Evolutionary conservation across 495 filamentous ascomycete genomes (phyloP), one percentile per base, ranked within the genome.

Genomic region (Aspergillus biplanus): DNA sequence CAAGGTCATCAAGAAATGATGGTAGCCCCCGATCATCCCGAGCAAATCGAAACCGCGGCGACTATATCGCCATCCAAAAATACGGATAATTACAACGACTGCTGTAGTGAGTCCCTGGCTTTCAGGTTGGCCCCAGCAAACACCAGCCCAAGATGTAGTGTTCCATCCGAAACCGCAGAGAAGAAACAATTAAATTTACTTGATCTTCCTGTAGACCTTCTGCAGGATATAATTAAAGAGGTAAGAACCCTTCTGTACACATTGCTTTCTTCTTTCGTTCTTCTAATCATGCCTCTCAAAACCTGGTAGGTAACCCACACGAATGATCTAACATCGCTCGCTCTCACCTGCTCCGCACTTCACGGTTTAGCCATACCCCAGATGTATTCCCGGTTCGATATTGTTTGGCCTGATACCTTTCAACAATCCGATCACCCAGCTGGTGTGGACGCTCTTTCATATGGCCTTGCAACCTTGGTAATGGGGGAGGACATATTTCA

Each of bases 351-450:
- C 75, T 93, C 92, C 16, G 85, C 89, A n/a, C 84, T 98, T 13
- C 91, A 97, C 76, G 77, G 80, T 46, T 81, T 98, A 48, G 87
- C 90, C 0, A 89, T 93, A 15, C 92, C 92, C 9, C 86, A 89
- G 58, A 96, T 98, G 69, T 98, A 98, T 73, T 90, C 91, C 2
- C 87, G 91, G 32, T 97, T 98, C 72, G 92, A 97, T 71, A 97
- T 97, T 63, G 89, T 95, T 44, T 98, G 93, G 93, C 94, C 93
- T 0, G 92, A 96, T 65, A 85, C 83, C 6, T 78, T 83, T 49
- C 77, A 83, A 21, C 76, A 85, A 3, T 79, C 85, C 5, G 87
- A 91, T 61, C 85, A 90, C 54, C 83, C 88, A 12, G 84, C 86
- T 33, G 92, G 90, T 46, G 92, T 97, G 33, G 93, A 97, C 79